Base-by-base conservation (phyloP, 148 eudicot genomes). In the Dysphania ambrosioides region DNA sequence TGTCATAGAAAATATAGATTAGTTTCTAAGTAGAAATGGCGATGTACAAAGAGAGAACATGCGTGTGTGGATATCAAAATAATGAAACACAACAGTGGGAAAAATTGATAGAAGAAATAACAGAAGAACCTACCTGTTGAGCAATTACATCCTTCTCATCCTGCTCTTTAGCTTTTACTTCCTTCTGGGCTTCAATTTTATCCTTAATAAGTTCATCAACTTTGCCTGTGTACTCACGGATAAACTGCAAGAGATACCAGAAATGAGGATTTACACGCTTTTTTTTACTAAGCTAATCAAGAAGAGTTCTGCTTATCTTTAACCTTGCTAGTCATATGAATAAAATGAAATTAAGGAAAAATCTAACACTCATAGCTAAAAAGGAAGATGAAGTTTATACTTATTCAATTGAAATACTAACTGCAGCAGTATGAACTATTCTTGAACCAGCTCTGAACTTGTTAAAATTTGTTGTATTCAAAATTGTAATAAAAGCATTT, bases 181-280 rank as follows among this genome's bases (percentile, higher is more conserved):
- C 97, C 40, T 84, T 95, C 31, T 77, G 83, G 44, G 97, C 85
- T 76, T 95, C 99, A 66, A 95, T 76, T 83, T 89, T 95, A 78
- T 84, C 92, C 84, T 92, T 95, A 31, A 95, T 89, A 15, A 95
- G 87, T 58, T 95, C 97, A 80, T 92, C 99, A 72, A 95, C 97
- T 79, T 90, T 95, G 83, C 97, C 99, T 3, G 97, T 88, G 81
- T 95, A 95, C 80, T 95, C 99, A 6, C 97, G 97, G 79, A 95
- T 88, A 77, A 92, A 92, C 97, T 92, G 93, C 65, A 42, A 15
- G 49, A n/a, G 57, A 51, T n/a, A 66, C 42, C 69, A 59, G 35
- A 11, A 1, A 32, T 32, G 35, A 72, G 64, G 32, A 51, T 19
- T 44, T 24, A 42, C 2, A 42, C 49, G 12, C 49, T 12, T 42